A percentile compares a stretch with the other conserved stretches of the same genome.
phyloP scores from a whole-genome alignment of 768 basidiomycete genomes.

The Naematelia aurantialba region DNA sequence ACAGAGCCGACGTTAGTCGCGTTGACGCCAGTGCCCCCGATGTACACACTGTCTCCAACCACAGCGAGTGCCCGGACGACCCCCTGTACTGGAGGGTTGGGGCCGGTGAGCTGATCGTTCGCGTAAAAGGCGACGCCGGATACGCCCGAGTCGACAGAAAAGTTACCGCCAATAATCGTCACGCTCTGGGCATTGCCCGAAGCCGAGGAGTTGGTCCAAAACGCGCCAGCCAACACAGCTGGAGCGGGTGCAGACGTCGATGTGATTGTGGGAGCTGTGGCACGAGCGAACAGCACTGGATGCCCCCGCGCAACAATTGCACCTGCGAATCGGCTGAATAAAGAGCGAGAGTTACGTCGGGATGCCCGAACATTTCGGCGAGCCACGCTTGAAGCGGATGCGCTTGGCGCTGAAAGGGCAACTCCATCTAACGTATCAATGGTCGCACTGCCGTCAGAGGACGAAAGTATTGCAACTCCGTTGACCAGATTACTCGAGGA shows the following conservation, averaged over 20 bases:
- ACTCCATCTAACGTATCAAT: slow-evolving; percentile 63
- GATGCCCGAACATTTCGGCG: slow-evolving; percentile 13
- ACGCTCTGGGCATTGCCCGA: slow-evolving; percentile 56
- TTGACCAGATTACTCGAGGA: slow-evolving; percentile 62
- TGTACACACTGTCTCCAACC: slow-evolving; percentile 64
- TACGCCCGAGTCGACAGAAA: slow-evolving; percentile 59
- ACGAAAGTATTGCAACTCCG: slow-evolving; percentile 74
- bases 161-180: slow-evolving; percentile 85
- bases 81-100: slow-evolving; percentile 68
- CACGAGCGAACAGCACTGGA: slow-evolving; percentile 50
- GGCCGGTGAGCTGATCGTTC: slow-evolving; percentile 57
- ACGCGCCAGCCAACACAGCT: slow-evolving; percentile 76
- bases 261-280: slow-evolving; percentile 64
- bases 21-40: slow-evolving; percentile 64
- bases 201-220: slow-evolving; percentile 74
- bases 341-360: background rate
- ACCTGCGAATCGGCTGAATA: slow-evolving; percentile 47
- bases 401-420: slow-evolving; percentile 57
- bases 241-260: slow-evolving; percentile 63
- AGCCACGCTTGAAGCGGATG: slow-evolving; percentile 41
- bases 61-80: slow-evolving; percentile 74
- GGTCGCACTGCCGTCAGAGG: slow-evolving; percentile 54
- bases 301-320: slow-evolving; percentile 15
- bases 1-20: slow-evolving; percentile 58
- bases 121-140: slow-evolving; percentile 67